A percentile compares a stretch with the other conserved stretches of the same genome.
Evolutionary conservation across 257 asterid species (phyloP).

Genomic region (Nicotiana otophora): DNA sequence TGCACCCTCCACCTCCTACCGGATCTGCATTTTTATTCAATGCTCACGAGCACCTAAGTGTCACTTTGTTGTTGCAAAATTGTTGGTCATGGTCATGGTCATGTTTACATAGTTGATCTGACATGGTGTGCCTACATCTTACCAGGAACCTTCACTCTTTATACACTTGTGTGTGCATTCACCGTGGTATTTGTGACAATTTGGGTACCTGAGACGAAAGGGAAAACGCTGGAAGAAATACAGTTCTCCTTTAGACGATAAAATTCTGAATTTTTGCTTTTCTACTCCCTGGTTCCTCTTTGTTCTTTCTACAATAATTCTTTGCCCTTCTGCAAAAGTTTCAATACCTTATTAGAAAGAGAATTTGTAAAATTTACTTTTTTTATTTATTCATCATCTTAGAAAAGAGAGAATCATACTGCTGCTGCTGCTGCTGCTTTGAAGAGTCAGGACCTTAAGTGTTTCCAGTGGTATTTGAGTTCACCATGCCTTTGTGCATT

Average conservation of each 20-base stretch:
- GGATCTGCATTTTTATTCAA: neutral
- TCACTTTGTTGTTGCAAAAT: neutral
- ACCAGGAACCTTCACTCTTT: slow-evolving; percentile 67
- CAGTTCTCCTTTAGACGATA: slow-evolving; percentile 58
- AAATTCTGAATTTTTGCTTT: neutral
- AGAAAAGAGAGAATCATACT: neutral
- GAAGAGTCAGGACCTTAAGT: neutral
- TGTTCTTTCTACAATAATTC: neutral
- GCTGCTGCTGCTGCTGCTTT: neutral
- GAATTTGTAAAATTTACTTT: neutral
- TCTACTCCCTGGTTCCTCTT: neutral
- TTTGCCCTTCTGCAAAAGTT: neutral
- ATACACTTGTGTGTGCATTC: slow-evolving; percentile 33
- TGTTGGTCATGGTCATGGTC: neutral
- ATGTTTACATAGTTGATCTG: neutral
- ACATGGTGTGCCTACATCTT: neutral
- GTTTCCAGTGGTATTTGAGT: neutral
- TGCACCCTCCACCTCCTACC: neutral
- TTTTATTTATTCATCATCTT: neutral
- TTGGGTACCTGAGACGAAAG: slow-evolving; percentile 86
- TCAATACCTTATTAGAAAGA: neutral
- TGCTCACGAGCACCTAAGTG: neutral
- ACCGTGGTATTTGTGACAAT: slow-evolving; percentile 47
- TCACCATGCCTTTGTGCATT: neutral
- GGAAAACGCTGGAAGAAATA: slow-evolving; percentile 74